Evolutionary conservation across 225 moss, liverwort and hornwort species (phyloP).

Genomic region (Bryoerythrophyllum caledonicum): DNA sequence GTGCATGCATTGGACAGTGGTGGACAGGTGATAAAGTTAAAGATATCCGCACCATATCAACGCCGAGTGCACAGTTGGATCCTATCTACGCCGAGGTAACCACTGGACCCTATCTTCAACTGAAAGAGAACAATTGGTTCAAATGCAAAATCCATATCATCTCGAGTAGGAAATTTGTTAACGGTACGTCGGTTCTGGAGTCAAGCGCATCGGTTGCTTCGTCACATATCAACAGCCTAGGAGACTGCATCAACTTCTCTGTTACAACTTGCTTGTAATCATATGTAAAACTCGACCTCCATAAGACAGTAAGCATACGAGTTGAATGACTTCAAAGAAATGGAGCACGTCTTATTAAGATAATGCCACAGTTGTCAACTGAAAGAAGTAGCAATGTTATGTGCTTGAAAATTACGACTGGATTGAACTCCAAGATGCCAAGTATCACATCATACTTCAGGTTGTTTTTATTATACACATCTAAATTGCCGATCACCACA

Average conservation of each 20-base stretch:
- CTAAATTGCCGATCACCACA: not conserved
- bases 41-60: too few species aligned
- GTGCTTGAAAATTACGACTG: not conserved
- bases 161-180: not conserved
- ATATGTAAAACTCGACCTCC: not conserved
- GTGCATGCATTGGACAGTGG: too few species aligned
- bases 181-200: slow-evolving; percentile 88
- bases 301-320: not conserved
- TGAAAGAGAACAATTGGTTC: not conserved
- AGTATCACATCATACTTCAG: not conserved
- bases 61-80: too few species aligned
- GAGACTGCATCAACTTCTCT: slow-evolving; percentile 60
- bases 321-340: not conserved
- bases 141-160: slow-evolving; percentile 6
- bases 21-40: too few species aligned
- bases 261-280: slow-evolving; percentile 13
- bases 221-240: slow-evolving; percentile 89
- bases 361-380: not conserved
- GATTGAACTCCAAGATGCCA: not conserved
- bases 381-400: not conserved
- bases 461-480: not conserved
- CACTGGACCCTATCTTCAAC: too few species aligned
- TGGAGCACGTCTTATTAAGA: not conserved
- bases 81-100: too few species aligned
- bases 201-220: slow-evolving; percentile 97